Evolutionary conservation across 2,329 filamentous ascomycete genomes (phyloP), one percentile per base, ranked within the genome.

Genomic region (Xenoacremonium recifei): DNA sequence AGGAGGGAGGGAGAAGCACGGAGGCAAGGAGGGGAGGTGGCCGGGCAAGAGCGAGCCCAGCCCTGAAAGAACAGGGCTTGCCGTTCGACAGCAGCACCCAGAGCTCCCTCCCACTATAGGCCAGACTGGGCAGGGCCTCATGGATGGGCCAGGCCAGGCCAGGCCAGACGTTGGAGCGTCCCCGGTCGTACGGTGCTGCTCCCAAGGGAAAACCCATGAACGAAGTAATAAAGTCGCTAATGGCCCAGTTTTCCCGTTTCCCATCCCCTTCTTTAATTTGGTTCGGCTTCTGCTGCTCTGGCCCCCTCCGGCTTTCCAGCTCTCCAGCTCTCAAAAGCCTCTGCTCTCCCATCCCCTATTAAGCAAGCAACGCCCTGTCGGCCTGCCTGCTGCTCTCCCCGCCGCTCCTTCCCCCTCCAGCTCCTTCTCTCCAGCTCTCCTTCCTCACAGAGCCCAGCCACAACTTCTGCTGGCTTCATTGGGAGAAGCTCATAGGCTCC

Each of bases 161-260:
- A 27, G 23, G 23, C 23, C 23, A 27, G 23, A n/a, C n/a, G n/a
- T n/a, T n/a, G n/a, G 13, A 27, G 9, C 23, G 23, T 13, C 9
- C 29, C 29, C 29, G 29, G 29, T 32, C 29, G 29, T 32, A 32
- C 29, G 29, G 29, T 32, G 29, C 29, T 11, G 29, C 9, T 27
- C 7, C 29, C 29, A 6, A 16, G 23, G 9, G 7, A 7, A 27
- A 27, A 13, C 23, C 23, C 23, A 27, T 27, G 23, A 13, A 27
- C 23, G 9, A 19, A 34, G 20, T 34, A 20, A 34, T 34, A 34
- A 34, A 34, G 32, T 34, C 32, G 32, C 17, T n/a, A n/a, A 7
- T 34, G 32, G 32, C 32, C 32, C 32, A 34, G 32, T 34, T 34
- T 34, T 31, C 29, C n/a, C n/a, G 29, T 31, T 34, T 34, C 15